Conservation (phyloP, 2,329 filamentous ascomycete genomes). For the Myriangium duriaei region DNA sequence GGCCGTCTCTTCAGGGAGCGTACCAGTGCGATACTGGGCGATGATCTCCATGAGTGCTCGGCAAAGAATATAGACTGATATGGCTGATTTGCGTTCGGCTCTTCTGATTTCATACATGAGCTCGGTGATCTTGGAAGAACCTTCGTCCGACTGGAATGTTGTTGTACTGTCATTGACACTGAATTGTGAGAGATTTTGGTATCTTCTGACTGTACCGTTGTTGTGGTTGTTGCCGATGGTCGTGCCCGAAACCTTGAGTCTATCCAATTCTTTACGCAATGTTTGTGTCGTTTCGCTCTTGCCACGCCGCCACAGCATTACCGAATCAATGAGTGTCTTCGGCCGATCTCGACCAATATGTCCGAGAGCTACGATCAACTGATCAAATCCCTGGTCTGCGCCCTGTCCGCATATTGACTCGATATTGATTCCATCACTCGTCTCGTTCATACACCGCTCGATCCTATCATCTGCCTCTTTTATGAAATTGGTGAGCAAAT, state of each 20-base stretch:
- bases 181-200: constrained; percentile 9
- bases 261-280: constrained; percentile 20
- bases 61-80: constrained; percentile 92
- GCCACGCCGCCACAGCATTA: constrained; percentile 95
- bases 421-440: constrained; percentile 71
- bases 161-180: constrained; percentile 11
- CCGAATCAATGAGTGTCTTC: constrained; percentile 87
- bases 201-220: constrained; percentile 9
- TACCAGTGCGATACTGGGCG: constrained; percentile 69
- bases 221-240: constrained; percentile 12
- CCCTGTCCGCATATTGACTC: constrained; percentile 85
- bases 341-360: constrained; percentile 92
- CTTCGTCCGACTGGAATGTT: constrained; percentile 6
- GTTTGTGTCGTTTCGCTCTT: constrained; percentile 71
- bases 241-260: constrained; percentile 1
- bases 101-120: constrained; percentile 20
- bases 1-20: constrained; percentile 82
- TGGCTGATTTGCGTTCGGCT: constrained; percentile 71
- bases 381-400: constrained; percentile 79
- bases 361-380: constrained; percentile 82
- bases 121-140: constrained; percentile 12
- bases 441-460: constrained; percentile 68
- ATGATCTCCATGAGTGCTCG: constrained; percentile 90
- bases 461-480: constrained; percentile 94
- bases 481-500: constrained; percentile 94